Percentiles rank a stretch among this genome's conserved stretches.
Evolutionary conservation across 2,329 filamentous ascomycete genomes (phyloP).

Genomic region (Fonsecaea pedrosoi): DNA sequence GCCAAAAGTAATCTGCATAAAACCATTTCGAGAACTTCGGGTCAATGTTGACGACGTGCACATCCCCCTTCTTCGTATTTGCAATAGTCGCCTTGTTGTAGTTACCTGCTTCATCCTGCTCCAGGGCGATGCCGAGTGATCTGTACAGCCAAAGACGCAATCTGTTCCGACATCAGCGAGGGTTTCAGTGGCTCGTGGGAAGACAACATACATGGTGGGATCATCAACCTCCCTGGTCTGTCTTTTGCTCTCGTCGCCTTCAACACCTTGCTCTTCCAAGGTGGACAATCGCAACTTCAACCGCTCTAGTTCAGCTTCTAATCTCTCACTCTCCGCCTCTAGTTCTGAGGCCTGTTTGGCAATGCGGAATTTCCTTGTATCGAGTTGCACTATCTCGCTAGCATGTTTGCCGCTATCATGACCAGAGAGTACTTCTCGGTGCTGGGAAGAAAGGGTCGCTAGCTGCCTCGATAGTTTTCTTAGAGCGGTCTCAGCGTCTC

Average conservation of each 20-base stretch:
- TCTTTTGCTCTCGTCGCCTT: constrained; percentile 66
- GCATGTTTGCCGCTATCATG: constrained; percentile 84
- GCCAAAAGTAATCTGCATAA: constrained; percentile 96
- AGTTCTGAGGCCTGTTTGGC: constrained; percentile 90
- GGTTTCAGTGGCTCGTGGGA: constrained; percentile 29
- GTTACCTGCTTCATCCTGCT: constrained; percentile 78
- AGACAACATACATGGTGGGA: constrained; percentile 51
- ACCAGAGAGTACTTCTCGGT: constrained; percentile 72
- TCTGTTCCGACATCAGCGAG: constrained; percentile 46
- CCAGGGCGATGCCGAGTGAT: constrained; percentile 86
- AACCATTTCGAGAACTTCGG: constrained; percentile 89
- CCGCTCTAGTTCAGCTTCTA: constrained; percentile 77
- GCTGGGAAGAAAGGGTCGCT: constrained; percentile 74
- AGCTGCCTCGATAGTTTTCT: constrained; percentile 78
- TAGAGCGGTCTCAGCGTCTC: constrained; percentile 70
- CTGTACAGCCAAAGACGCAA: constrained; percentile 90
- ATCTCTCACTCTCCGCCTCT: constrained; percentile 93
- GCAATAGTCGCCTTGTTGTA: constrained; percentile 85
- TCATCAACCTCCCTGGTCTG: constrained; percentile 60
- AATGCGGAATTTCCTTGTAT: constrained; percentile 91
- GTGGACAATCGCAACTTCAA: constrained; percentile 77
- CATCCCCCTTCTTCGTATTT: constrained; percentile 85
- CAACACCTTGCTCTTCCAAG: constrained; percentile 84
- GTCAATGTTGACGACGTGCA: constrained; percentile 93
- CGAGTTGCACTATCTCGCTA: constrained; percentile 80